A percentile compares a stretch with the other conserved stretches of the same genome.
Conservation (phyloP, 106 monocot genomes). For the Platanthera zijinensis region DNA sequence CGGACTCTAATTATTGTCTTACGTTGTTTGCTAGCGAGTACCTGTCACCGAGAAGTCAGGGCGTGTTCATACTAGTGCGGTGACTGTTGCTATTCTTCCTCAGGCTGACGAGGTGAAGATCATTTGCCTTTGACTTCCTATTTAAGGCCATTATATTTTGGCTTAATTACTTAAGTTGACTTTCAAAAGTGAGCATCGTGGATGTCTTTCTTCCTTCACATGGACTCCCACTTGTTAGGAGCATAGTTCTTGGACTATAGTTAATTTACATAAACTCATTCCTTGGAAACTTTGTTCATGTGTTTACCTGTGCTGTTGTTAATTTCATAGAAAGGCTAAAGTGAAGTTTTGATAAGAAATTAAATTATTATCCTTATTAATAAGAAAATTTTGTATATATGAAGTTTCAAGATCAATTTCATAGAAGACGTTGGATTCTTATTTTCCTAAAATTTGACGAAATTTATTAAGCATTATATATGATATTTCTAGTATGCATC, state of each 20-base stretch:
- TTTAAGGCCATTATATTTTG: background rate
- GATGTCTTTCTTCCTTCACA: background rate
- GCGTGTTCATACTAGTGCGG: slow-evolving; percentile 94
- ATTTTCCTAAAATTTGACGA: too few species aligned
- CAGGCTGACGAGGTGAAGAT: slow-evolving; percentile 82
- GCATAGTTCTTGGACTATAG: too few species aligned
- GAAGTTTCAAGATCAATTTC: too few species aligned
- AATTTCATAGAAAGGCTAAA: background rate
- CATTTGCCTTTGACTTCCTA: background rate
- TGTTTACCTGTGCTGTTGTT: background rate
- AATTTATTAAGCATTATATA: too few species aligned
- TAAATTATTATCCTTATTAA: background rate
- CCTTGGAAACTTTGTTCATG: background rate
- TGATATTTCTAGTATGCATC: too few species aligned
- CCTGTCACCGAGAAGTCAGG: slow-evolving; percentile 95
- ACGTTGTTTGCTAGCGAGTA: slow-evolving; percentile 53
- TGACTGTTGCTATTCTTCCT: slow-evolving; percentile 93
- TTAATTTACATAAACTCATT: background rate
- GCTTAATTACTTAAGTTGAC: background rate
- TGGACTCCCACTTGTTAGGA: too few species aligned
- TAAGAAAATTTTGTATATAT: background rate
- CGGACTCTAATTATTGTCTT: background rate
- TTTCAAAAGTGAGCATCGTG: background rate
- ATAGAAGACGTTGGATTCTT: too few species aligned
- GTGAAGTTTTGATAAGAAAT: background rate